Base-by-base conservation (phyloP, 768 basidiomycete species). In the Lactarius hengduanensis region DNA sequence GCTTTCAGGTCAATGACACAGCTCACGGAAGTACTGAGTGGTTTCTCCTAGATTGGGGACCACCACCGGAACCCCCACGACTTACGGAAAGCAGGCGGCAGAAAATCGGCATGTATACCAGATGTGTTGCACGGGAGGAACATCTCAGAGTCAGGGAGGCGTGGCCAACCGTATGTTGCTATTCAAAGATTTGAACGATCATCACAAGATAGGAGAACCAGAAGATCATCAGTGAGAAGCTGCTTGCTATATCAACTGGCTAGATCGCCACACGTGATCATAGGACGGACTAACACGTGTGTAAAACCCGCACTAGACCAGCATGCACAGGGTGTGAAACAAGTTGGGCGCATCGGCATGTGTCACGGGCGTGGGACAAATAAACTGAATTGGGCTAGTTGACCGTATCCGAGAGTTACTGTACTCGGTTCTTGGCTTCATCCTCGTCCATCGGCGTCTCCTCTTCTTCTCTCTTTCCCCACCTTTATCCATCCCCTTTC, bases 401-500 rank as follows among this genome's bases (percentile, higher is more conserved):
- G 38, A 54, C n/a, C 26, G 6, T 53, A 26, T 53, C 10, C 50
- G 50, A 26, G 26, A 53, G 50, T 22, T 50, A 50, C 40, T 18
- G n/a, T 64, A 59, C 53, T 55, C 59, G 58, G 57, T 56, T 56
- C 55, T 56, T 56, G 1, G 30, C 28, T 32, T 56, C 54, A 32
- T 56, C 32, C 55, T 34, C 55, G 13, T 56, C 55, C 55, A 34
- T 34, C 30, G 55, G 32, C 55, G 32, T 56, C 55, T 43, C 15
- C 59, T 54, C 60, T 36, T 41, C 26, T 56, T 55, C 26, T 63
- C 11, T 45, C 57, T 32, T 38, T 69, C 47, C 45, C 68, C 71
- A 57, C 63, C 65, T 54, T 69, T 63, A 69, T 63, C 59, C 62
- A 64, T 54, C 61, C 62, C 59, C 67, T 58, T 67, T 40, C 59